Evolutionary conservation across 768 basidiomycete genomes (phyloP), one percentile per base, ranked within the genome.

Genomic region (Mycena indigotica): DNA sequence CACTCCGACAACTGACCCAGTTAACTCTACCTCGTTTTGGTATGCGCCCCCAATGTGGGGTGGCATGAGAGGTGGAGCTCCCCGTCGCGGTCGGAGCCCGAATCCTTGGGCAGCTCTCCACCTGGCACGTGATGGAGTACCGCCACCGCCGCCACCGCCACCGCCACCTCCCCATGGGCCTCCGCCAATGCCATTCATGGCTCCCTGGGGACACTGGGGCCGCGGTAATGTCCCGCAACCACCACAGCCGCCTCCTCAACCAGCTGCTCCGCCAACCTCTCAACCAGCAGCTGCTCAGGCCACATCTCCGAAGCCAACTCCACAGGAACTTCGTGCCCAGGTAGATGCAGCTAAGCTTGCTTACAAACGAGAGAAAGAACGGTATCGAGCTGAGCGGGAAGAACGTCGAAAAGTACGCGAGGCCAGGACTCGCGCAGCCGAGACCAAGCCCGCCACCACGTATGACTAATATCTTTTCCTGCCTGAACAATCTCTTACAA

Each of bases 281-380:
- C 68, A 65, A 0, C 51, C 55, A 16, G 63, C 66, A 10, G 61
- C 65, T 25, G 53, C 63, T n/a, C 59, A 57, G 5, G 57, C 66
- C 16, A 39, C 57, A 17, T 12, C 24, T 26, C 41, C 51, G 26
- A 67, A 69, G 40, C 63, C 67, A 5, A 66, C 74, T 10, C 65
- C 74, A 2, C 72, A 77, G 46, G 75, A 80, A 28, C 62, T 80
- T 50, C 72, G 73, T 30, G 75, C 75, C 26, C 76, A 82, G 28
- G 80, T 91, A 3, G 84, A 90, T 64, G 81, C 74, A 19, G 88
- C 89, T 1, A 92, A 89, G 63, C 76, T 75, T 25, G 71, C 73
- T 23, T 92, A 92, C 69, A 88, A 83, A 70, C 77, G 76, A 1
- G 82, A 85, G 70, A 92, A 92, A 66, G 88, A 89, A 64, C 76